phyloP scores from a whole-genome alignment of 2,329 filamentous ascomycete genomes.

The Trichoderma koningiopsis region DNA sequence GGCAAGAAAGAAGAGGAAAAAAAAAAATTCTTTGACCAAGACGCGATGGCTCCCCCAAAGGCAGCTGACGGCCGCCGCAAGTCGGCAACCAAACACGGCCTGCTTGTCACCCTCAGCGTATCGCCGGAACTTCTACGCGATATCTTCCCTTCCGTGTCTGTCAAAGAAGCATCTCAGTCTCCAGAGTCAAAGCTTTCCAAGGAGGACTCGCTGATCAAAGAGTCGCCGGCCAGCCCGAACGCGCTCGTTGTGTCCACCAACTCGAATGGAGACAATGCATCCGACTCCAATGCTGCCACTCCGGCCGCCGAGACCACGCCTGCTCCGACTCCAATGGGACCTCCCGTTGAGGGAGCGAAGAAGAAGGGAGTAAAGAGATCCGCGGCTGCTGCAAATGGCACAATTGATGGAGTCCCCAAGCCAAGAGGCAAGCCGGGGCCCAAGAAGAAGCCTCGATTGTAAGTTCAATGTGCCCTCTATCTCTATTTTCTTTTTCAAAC shows the following conservation, averaged over 20 bases:
- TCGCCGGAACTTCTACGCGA: conserved; percentile 53
- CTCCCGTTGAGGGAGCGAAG: conserved; percentile 64
- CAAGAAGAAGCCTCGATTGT: conserved; percentile 95
- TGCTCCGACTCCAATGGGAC: conserved; percentile 59
- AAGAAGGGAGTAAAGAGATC: conserved; percentile 76
- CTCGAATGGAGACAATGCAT: conserved; percentile 57
- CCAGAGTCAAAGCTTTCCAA: conserved; percentile 37
- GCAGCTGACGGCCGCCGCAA: conserved; percentile 43
- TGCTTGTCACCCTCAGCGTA: conserved; percentile 57
- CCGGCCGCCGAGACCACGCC: conserved; percentile 60
- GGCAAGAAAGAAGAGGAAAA: neutral
- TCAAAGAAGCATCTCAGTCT: conserved; percentile 49
- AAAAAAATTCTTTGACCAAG: neutral
- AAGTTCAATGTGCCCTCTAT: conserved; percentile 50
- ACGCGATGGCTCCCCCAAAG: conserved; percentile 42
- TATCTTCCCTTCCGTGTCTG: conserved; percentile 48
- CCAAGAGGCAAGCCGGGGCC: conserved; percentile 85
- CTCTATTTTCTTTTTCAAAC: neutral
- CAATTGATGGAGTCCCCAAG: conserved; percentile 65
- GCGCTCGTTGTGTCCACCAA: conserved; percentile 40
- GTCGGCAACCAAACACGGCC: conserved; percentile 40
- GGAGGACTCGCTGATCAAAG: conserved; percentile 43
- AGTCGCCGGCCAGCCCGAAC: conserved; percentile 50
- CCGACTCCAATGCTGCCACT: conserved; percentile 62
- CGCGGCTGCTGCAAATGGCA: conserved; percentile 65